Evolutionary conservation across 2,329 filamentous ascomycete genomes (phyloP), one percentile per base, ranked within the genome.

Genomic region (Neonectria hederae): DNA sequence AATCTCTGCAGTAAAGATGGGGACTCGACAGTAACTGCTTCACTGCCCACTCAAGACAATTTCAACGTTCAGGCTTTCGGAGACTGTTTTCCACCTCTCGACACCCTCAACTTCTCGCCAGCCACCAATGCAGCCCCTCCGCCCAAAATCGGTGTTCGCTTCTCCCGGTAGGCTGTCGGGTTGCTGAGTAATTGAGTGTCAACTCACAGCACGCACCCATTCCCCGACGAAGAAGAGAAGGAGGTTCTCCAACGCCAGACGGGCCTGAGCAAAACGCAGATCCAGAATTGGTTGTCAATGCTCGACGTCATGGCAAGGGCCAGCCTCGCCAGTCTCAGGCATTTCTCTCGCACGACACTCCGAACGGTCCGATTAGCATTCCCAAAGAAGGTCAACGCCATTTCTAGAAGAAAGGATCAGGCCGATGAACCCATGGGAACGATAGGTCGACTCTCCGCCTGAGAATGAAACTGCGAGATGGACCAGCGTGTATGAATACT

Each of bases 251-350:
- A 89, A 91, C 76, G 83, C 84, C 59, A 85, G 69, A 96, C 92
- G 1, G 92, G 92, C 5, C 83, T 97, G 35, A 92, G 86, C 73
- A 86, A 91, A 70, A 90, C 85, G 13, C 93, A 97, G 75, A 93
- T 97, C 67, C 89, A 88, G 17, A 96, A 95, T 76, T 97, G 93
- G 93, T 96, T 52, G 92, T 92, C 62, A 97, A 96, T 76, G 92
- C 92, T 59, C 87, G 93, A 53, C 87, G 93, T 62, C 85, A 92
- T 65, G 88, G 90, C 69, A 96, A 95, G 80, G 87, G 89, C 59
- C 86, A 49, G 48, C 40, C 11, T 42, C 21, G 17, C 21, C 46
- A 4, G 30, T 11, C 35, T 17, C 5, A 14, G 35, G 6, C 35
- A 8, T 17, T 14, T 3, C 35, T 38, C 35, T 38, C 46, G 22